Base-by-base conservation (phyloP, 2,329 filamentous ascomycete genomes). In the Penicillium frequentans region DNA sequence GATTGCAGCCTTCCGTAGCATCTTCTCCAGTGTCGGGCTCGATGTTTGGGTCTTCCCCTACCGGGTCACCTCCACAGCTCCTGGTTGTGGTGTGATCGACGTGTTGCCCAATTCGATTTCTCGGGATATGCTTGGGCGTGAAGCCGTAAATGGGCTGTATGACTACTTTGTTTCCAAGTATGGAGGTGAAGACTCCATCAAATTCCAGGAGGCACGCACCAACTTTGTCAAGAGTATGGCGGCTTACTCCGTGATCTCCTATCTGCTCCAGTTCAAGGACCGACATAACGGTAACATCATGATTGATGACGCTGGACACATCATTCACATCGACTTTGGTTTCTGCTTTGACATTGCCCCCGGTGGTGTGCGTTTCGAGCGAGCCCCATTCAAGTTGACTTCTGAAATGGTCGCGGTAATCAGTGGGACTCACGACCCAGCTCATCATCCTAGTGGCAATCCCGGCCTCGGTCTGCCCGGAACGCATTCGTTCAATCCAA, bases 171-270 rank as follows among this genome's bases (percentile, higher is more conserved):
- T 97, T 56, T 93, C 90, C 67, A 97, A 96, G 74, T 99, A 99
- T 73, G 95, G 95, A 63, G 95, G 95, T 68, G 93, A 98, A 75
- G 92, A 98, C 74, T 96, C 91, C 1, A 88, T 96, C 49, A 87
- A 88, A 39, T 99, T 97, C 82, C 96, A 99, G 76, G 89, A 93
- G 74, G 95, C 95, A 11, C 89, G 95, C 61, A 93, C 86, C 78
- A 98, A 98, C 76, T 99, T 99, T 72, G 93, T 99, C 76, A 99
- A 99, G 80, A 95, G 90, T 71, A 98, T 99, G 95, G 95, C 96
- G 0, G 96, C 95, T 13, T 99, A 99, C 80, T 96, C 90, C 19
- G 89, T 99, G 68, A 98, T 99, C 64, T 96, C 91, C 0, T 99
- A 96, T 78, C 82, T 99, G 14, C 81, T 99, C 37, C 96, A 99